Conservation (phyloP, 1,284 basidiomycete genomes). For the Laetiporus sulphureus region DNA sequence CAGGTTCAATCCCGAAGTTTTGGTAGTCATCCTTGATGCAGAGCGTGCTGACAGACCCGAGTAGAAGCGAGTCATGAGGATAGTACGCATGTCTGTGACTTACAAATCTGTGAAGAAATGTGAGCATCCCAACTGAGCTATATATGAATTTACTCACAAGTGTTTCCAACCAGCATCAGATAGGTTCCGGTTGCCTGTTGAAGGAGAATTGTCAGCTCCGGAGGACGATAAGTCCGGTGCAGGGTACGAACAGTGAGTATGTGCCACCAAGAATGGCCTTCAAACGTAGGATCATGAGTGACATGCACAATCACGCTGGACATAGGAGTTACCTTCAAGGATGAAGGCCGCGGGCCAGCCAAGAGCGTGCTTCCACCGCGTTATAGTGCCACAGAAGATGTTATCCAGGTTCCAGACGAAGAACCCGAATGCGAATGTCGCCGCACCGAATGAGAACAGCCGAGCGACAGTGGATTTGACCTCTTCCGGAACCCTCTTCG, state of each 20-base stretch:
- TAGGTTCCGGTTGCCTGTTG: slow-evolving; percentile 50
- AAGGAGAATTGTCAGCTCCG: neutral
- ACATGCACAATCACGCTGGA: neutral
- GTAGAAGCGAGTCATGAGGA: neutral
- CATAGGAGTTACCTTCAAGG: slow-evolving; percentile 42
- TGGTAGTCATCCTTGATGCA: slow-evolving; percentile 53
- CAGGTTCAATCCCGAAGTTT: slow-evolving; percentile 37
- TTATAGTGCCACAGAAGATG: slow-evolving; percentile 52
- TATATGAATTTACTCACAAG: slow-evolving; percentile 48
- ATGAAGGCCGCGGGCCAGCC: slow-evolving; percentile 63
- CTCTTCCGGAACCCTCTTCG: slow-evolving; percentile 35
- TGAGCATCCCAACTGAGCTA: too few species aligned
- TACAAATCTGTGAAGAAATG: slow-evolving; percentile 45
- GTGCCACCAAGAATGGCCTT: slow-evolving; percentile 72
- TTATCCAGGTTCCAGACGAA: slow-evolving; percentile 68
- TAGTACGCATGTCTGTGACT: too few species aligned
- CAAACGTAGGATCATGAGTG: neutral
- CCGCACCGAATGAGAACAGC: slow-evolving; percentile 41
- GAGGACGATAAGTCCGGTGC: neutral
- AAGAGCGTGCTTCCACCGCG: slow-evolving; percentile 43
- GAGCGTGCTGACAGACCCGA: slow-evolving; percentile 33
- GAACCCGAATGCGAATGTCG: slow-evolving; percentile 50
- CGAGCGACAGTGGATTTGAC: slow-evolving; percentile 34
- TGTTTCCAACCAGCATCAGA: slow-evolving; percentile 52
- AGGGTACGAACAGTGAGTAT: slow-evolving; percentile 48